Base-by-base conservation (phyloP, 352 stramenopile species). In the Phytophthora pini region DNA sequence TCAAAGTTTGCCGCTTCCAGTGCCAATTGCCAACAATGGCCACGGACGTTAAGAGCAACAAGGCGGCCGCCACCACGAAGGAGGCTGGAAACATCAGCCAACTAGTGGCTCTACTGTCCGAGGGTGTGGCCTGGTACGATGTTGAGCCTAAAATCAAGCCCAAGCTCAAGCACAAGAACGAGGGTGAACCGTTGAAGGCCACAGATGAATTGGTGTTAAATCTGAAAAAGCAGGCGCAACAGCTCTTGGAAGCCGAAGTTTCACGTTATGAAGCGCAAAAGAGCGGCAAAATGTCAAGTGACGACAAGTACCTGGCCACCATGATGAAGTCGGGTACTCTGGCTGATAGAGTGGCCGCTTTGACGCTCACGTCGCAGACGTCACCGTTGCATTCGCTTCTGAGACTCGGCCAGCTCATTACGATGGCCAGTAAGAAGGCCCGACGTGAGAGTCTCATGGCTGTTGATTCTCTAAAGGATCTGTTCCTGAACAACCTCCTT, bases 401-500 rank as follows among this genome's bases (percentile, higher is more conserved):
- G 13, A 76, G 76, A 0, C 47, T 98, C 3, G 77, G 88, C 5
- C 83, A 94, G 55, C 78, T 98, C 17, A 84, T 98, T 49, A 82
- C 77, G 0, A 94, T 98, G 82, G 88, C 91, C 24, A 89, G 72
- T 65, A 98, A 98, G 72, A 95, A 97, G 53, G 89, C 90, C 36
- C 80, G 90, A 36, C 80, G 93, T 13, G 92, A 95, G 66, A 90
- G 82, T 53, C 79, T 95, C 62, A 91, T 98, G 87, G 92, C 94
- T 6, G 72, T 98, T 15, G 92, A 98, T 50, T 97, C 91, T 31
- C 80, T 98, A 59, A 95, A 97, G 60, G 93, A 98, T 77, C 55
- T 98, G n/a, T 98, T 98, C 56, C 72, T 97, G 8, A 92, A 96
- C 65, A 96, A 93, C 60, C 61, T 98, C 27, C 74, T 98, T 24